These are phyloP conservation scores for Tetracentron sinense DNA, from an alignment of 164 flowering plant genomes.

Conservation along the genomic window DNA sequence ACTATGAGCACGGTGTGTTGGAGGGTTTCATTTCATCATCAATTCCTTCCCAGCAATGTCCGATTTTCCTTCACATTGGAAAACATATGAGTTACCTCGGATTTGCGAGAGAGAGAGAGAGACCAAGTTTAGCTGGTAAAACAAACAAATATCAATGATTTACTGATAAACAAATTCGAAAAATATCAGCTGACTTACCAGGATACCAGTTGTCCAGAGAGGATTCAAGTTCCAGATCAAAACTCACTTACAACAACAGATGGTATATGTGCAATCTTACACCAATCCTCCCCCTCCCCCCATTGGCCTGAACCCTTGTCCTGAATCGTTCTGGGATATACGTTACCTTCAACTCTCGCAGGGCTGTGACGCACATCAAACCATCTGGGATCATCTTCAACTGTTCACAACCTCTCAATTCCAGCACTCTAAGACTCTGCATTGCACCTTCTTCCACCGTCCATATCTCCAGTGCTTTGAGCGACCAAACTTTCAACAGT, in stretches of 20 bases:
- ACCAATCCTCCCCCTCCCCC: background rate
- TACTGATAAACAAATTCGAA: too few species aligned
- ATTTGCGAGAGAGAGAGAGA: too few species aligned
- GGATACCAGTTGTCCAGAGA: background rate
- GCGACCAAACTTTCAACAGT: conserved; percentile 22
- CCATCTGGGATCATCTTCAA: conserved; percentile 14
- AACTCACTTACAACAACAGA: background rate
- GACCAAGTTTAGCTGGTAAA: too few species aligned
- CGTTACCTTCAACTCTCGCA: conserved; percentile 18
- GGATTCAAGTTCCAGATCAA: background rate
- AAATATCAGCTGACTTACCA: too few species aligned
- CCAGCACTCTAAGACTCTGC: conserved; percentile 13
- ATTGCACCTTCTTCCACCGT: conserved; percentile 16
- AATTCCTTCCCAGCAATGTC: too few species aligned
- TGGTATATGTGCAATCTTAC: background rate
- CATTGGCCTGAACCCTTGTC: background rate
- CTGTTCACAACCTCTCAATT: conserved; percentile 14
- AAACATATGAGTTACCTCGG: too few species aligned
- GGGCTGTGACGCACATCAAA: background rate
- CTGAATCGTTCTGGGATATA: conserved; percentile 13
- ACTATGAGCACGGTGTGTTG: too few species aligned
- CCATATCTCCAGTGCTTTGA: conserved; percentile 20
- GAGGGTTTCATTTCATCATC: too few species aligned
- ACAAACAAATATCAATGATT: too few species aligned
- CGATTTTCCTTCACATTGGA: too few species aligned